Evolutionary conservation across 805 yeast species (phyloP).

Genomic region (Candida fluviatilis): DNA sequence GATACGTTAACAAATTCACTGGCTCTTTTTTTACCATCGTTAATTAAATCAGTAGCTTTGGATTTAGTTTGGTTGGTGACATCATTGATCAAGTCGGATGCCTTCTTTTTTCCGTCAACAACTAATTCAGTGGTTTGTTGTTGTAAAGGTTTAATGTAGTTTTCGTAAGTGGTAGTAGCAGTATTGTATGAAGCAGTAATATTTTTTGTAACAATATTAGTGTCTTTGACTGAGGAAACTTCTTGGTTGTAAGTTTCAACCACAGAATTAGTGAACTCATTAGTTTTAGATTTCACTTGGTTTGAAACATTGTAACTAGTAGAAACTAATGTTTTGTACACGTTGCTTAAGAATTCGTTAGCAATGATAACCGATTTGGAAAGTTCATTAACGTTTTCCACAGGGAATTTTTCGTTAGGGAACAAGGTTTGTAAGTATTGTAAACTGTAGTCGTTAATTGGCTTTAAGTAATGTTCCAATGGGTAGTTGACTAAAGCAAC

Average conservation of each 20-base stretch:
- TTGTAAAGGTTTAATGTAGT: slow-evolving; percentile 36
- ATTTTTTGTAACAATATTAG: slow-evolving; percentile 26
- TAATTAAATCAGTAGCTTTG: slow-evolving; percentile 27
- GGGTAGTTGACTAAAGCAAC: slow-evolving; percentile 6
- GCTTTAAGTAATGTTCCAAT: not conserved
- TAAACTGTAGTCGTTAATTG: not conserved
- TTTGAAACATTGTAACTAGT: slow-evolving; percentile 9
- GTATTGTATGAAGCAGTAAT: slow-evolving; percentile 33
- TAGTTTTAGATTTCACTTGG: slow-evolving; percentile 5
- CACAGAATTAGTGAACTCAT: slow-evolving; percentile 20
- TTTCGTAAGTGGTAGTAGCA: slow-evolving; percentile 26
- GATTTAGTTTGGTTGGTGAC: slow-evolving; percentile 28
- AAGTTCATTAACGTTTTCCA: slow-evolving; percentile 8
- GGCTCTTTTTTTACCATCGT: slow-evolving; percentile 9
- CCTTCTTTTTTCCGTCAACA: slow-evolving; percentile 16
- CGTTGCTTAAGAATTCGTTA: slow-evolving; percentile 15
- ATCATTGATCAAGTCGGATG: slow-evolving; percentile 25
- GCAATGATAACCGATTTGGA: slow-evolving; percentile 17
- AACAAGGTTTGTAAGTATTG: not conserved
- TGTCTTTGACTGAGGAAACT: slow-evolving; percentile 19
- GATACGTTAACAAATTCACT: slow-evolving; percentile 6
- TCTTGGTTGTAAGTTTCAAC: slow-evolving; percentile 33
- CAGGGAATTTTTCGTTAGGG: not conserved
- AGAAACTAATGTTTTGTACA: slow-evolving; percentile 19
- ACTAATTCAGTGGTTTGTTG: slow-evolving; percentile 37